These are phyloP conservation scores for Osmanthus fragrans DNA, from an alignment of 257 asterid genomes.

Conservation along the genomic window DNA sequence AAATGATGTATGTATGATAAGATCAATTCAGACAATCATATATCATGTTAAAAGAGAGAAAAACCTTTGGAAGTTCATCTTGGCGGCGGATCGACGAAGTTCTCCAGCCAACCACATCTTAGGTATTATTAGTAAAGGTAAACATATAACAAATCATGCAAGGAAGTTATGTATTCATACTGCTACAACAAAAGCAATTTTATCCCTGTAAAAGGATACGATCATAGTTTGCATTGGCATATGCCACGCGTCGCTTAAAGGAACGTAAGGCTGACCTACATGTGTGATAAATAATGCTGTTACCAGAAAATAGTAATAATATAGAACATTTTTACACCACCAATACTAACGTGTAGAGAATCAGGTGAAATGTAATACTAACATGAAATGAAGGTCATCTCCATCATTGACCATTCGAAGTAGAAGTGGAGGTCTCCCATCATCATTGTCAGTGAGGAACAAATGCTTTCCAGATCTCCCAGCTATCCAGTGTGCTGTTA, in stretches of 20 bases:
- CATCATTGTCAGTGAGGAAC: conserved; percentile 77
- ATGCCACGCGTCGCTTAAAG: conserved; percentile 91
- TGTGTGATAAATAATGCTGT: conserved; percentile 9
- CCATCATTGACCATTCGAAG: conserved; percentile 76
- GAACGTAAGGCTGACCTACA: conserved; percentile 78
- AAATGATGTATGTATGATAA: conserved; percentile 6
- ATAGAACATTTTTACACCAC: neutral
- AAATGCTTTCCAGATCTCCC: conserved; percentile 95
- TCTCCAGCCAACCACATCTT: conserved; percentile 97
- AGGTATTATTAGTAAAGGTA: conserved; percentile 44
- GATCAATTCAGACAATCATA: conserved; percentile 1
- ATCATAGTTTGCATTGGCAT: conserved; percentile 87
- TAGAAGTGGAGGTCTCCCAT: conserved; percentile 81
- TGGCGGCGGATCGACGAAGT: conserved; percentile 92
- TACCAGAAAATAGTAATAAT: conserved; percentile 14
- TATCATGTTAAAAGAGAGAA: neutral
- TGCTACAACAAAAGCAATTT: conserved; percentile 4
- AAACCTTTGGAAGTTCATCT: conserved; percentile 78
- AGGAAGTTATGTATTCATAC: neutral
- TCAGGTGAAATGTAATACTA: conserved; percentile 30
- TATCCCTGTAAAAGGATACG: conserved; percentile 60
- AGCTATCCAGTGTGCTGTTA: conserved; percentile 83
- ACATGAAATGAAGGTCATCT: conserved; percentile 75
- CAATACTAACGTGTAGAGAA: conserved; percentile 3
- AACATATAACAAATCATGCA: conserved; percentile 23